Evolutionary conservation across 148 eudicot genomes (phyloP).

Genomic region (Pouteria glomerata): DNA sequence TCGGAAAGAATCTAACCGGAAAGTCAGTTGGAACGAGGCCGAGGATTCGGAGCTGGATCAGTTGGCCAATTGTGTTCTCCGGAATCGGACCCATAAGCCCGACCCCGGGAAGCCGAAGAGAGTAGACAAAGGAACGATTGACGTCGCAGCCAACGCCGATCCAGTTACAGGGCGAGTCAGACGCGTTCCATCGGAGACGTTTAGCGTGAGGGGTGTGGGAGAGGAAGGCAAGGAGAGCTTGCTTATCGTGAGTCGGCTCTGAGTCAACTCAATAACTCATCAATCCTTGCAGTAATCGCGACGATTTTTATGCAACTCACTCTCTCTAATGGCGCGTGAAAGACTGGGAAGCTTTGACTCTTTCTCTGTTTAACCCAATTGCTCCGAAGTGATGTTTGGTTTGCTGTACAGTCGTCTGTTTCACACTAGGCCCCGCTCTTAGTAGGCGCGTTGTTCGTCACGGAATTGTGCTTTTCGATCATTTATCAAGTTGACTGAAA

Average conservation of each 20-base stretch:
- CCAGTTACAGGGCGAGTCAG: slow-evolving; percentile 42
- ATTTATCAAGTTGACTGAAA: too few relatives aligned
- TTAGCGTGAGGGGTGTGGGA: slow-evolving; percentile 29
- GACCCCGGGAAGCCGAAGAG: slow-evolving; percentile 46
- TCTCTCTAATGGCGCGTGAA: too few relatives aligned
- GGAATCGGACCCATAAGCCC: slow-evolving; percentile 56
- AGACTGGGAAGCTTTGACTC: too few relatives aligned
- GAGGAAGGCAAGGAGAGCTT: slow-evolving; percentile 34
- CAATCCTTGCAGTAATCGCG: too few relatives aligned
- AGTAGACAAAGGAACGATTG: slow-evolving; percentile 15
- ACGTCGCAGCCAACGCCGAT: slow-evolving; percentile 40
- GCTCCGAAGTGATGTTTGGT: too few relatives aligned
- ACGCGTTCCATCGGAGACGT: slow-evolving; percentile 39
- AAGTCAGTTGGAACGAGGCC: slow-evolving; percentile 36
- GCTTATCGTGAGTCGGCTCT: slow-evolving; percentile 38
- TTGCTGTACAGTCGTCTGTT: too few relatives aligned
- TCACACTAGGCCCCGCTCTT: too few relatives aligned
- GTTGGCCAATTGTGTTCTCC: slow-evolving; percentile 33
- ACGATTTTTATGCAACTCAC: too few relatives aligned
- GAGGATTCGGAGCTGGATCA: slow-evolving; percentile 32
- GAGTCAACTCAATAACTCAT: slow-evolving; percentile 11
- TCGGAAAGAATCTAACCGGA: slow-evolving; percentile 47
- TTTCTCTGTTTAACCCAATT: too few relatives aligned
- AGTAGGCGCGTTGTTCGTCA: too few relatives aligned
- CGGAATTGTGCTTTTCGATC: too few relatives aligned